Percentiles rank a stretch among this genome's conserved stretches.
Evolutionary conservation across 108 stramenopile genomes (phyloP).

Genomic region (Cyclotella sp.): DNA sequence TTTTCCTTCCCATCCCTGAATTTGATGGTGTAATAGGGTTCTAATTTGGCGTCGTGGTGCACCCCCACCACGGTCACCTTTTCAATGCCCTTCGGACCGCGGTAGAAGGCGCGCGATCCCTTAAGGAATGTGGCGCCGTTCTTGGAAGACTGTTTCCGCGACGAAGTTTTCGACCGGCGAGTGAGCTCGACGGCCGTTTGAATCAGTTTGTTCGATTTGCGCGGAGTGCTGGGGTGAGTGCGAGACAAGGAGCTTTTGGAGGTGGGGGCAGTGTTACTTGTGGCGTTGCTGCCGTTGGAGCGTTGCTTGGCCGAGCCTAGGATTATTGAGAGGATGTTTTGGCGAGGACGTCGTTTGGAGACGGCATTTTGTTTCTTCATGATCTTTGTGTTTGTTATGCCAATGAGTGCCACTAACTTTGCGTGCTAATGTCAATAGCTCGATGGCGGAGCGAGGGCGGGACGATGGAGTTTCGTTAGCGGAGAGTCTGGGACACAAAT

Average conservation of each 20-base stretch:
- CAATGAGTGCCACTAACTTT: background rate
- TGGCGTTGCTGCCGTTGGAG: background rate
- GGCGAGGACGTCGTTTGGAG: slow-evolving; percentile 50
- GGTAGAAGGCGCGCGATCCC: slow-evolving; percentile 44
- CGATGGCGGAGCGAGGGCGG: background rate
- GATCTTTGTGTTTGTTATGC: background rate
- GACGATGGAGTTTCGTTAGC: no score
- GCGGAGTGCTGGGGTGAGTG: background rate
- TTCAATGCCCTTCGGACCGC: slow-evolving; percentile 34
- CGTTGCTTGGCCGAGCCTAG: slow-evolving; percentile 20
- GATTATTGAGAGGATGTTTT: slow-evolving; percentile 48
- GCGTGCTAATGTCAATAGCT: background rate
- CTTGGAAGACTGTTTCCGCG: background rate
- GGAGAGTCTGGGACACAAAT: background rate
- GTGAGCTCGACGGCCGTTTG: slow-evolving; percentile 36
- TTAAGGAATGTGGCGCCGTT: slow-evolving; percentile 4
- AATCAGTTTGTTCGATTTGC: slow-evolving; percentile 14
- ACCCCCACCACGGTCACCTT: slow-evolving; percentile 51
- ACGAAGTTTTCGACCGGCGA: slow-evolving; percentile 16
- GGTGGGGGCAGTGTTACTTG: slow-evolving; percentile 3
- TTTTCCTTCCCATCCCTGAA: slow-evolving; percentile 60
- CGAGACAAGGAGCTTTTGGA: slow-evolving; percentile 8
- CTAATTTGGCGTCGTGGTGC: slow-evolving; percentile 58
- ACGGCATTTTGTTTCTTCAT: slow-evolving; percentile 23
- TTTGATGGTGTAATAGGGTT: slow-evolving; percentile 58